Conservation (phyloP, 116 monocot species). For the Dioscorea cayenensis region DNA sequence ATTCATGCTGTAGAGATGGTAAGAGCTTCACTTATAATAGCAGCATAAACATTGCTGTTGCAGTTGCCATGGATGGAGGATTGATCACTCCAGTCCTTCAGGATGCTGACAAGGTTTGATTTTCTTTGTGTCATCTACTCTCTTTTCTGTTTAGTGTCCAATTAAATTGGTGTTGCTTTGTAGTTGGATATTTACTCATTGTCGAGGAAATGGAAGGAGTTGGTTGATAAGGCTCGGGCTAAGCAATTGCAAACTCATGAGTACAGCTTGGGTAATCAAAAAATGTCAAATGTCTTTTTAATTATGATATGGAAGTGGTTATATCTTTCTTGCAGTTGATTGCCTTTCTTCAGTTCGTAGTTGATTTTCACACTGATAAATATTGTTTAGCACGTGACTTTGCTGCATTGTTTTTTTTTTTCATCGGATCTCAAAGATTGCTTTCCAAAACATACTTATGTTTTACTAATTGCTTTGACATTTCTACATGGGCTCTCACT, state of each 20-base stretch:
- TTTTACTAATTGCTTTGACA: no score
- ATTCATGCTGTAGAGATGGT: slow-evolving; percentile 92
- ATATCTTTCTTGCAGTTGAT: background rate
- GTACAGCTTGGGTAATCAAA: slow-evolving; percentile 67
- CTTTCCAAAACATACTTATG: no score
- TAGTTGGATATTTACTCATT: slow-evolving; percentile 91
- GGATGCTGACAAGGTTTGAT: slow-evolving; percentile 83
- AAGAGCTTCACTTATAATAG: slow-evolving; percentile 91
- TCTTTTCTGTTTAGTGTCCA: background rate
- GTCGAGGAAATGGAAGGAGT: slow-evolving; percentile 97
- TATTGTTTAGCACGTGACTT: no score
- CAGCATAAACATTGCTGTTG: slow-evolving; percentile 94
- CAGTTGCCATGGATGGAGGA: slow-evolving; percentile 91
- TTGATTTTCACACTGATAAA: no score
- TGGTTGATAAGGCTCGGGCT: slow-evolving; percentile 89
- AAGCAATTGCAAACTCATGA: slow-evolving; percentile 97
- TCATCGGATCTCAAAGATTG: no score
- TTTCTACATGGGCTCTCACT: no score
- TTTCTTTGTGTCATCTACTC: slow-evolving; percentile 1
- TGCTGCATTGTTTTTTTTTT: no score
- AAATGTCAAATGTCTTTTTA: background rate
- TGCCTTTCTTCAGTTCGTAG: background rate
- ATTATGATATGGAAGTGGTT: background rate
- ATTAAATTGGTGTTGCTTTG: background rate
- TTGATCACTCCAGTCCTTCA: slow-evolving; percentile 94